Evolutionary conservation across 768 basidiomycete species (phyloP), one percentile per base, ranked within the genome.

Genomic region (Suillus discolor): DNA sequence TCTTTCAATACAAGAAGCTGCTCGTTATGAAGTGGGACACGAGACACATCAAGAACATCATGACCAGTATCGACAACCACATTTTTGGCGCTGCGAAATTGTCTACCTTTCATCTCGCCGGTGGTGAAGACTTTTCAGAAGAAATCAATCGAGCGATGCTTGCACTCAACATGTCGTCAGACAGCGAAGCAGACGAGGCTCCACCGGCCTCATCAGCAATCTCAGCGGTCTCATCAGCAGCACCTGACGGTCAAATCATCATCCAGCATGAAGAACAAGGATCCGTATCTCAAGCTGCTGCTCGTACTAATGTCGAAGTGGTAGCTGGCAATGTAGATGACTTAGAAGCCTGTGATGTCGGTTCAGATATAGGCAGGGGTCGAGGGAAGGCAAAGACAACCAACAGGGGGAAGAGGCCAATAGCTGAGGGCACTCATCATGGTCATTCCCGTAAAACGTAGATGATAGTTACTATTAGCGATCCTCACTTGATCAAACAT

Each of bases 1-100:
- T 64, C 13, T 18, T 25, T n/a, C 42, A 57, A 18, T 64, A 59
- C 16, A 64, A 60, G 49, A 44, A n/a, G 42, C 16, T 60, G 28
- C 63, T 64, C 9, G 8, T 63, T 11, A 45, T 3, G 7, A 31
- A 38, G 53, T 51, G 62, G 62, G n/a, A 63, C 51, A 63, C 9
- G 12, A 36, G 9, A 9, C 4, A 18, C n/a, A 39, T 63, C 34
- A 31, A 38, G 51, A 36, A 9, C 6, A 64, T 64, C 9, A 5
- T 57, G 4, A 4, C 36, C 16, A 55, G 28, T 15, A 57, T 45
- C 7, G 23, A 57, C 23, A 23, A 28, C 36, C 23, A 57, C 16
- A 15, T 64, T 31, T 64, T 64, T n/a, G 54, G 39, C 6, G 28
- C n/a, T 15, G 49, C 13, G 7, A 51, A 51, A 23, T 51, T 25